phyloP scores from a whole-genome alignment of 2,329 filamentous ascomycete genomes.

The Aspergillus sp. region DNA sequence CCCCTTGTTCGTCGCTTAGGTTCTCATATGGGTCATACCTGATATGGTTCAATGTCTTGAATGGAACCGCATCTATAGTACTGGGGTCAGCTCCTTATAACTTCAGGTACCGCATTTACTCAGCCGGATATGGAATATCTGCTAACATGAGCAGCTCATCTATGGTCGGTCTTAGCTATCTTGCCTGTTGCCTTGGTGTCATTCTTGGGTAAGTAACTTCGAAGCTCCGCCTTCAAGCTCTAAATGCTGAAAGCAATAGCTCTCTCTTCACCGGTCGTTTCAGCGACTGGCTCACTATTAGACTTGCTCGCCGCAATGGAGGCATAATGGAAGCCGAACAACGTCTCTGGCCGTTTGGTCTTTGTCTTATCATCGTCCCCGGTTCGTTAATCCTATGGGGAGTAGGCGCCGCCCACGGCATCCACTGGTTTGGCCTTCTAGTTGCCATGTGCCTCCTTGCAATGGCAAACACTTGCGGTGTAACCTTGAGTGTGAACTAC shows the following conservation, averaged over 20 bases:
- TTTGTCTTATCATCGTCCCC: constrained; percentile 37
- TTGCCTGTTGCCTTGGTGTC: constrained; percentile 37
- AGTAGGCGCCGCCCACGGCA: constrained; percentile 42
- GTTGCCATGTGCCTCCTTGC: constrained; percentile 46
- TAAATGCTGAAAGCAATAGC: constrained; percentile 17
- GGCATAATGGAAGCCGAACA: constrained; percentile 45
- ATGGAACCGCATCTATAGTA: constrained; percentile 40
- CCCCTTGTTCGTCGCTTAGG: constrained; percentile 14
- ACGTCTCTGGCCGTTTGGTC: constrained; percentile 41
- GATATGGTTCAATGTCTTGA: constrained; percentile 43
- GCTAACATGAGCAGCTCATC: constrained; percentile 30
- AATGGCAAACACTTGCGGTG: constrained; percentile 38
- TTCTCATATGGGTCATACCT: constrained; percentile 43
- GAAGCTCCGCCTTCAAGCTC: background rate
- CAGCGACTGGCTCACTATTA: constrained; percentile 41
- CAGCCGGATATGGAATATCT: background rate
- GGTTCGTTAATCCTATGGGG: constrained; percentile 40
- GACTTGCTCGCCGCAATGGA: constrained; percentile 40
- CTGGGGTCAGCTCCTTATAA: constrained; percentile 37
- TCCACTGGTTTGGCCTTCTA: constrained; percentile 45
- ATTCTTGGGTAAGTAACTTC: constrained; percentile 26
- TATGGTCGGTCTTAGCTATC: constrained; percentile 41
- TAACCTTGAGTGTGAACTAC: constrained; percentile 42
- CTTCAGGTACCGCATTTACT: constrained; percentile 27
- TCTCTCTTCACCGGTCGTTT: constrained; percentile 41